Evolutionary conservation across 2,329 filamentous ascomycete genomes (phyloP).

Genomic region (Neonectria sp.): DNA sequence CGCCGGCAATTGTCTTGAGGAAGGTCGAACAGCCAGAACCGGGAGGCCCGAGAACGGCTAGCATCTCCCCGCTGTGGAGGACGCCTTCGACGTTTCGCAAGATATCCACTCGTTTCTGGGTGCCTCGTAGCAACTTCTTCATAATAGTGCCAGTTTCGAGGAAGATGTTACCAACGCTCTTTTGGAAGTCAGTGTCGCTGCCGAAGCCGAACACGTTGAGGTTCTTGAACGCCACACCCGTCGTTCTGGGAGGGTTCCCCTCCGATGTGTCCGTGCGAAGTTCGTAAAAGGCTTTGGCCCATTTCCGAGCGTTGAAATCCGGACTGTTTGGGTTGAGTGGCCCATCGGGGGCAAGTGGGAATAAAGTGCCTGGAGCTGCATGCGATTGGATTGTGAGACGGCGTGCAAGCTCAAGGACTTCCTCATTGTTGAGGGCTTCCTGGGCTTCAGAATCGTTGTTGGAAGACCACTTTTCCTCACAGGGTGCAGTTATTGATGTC

Average conservation of each 20-base stretch:
- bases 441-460: constrained; percentile 8
- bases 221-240: constrained; percentile 47
- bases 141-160: constrained; percentile 38
- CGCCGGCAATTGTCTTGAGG: constrained; percentile 67
- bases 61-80: constrained; percentile 40
- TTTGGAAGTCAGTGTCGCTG: constrained; percentile 49
- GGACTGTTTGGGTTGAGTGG: constrained; percentile 57
- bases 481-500: constrained; percentile 36
- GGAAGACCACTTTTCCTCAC: constrained; percentile 35
- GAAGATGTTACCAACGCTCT: constrained; percentile 47
- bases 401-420: constrained; percentile 49
- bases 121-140: constrained; percentile 32
- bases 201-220: constrained; percentile 49
- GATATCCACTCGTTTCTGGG: constrained; percentile 32
- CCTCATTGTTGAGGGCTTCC: constrained; percentile 30
- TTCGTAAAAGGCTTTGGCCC: constrained; percentile 58
- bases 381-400: constrained; percentile 47
- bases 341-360: constrained; percentile 43
- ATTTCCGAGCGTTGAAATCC: constrained; percentile 59
- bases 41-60: constrained; percentile 64
- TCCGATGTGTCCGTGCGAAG: constrained; percentile 42
- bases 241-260: constrained; percentile 47
- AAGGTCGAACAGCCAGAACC: constrained; percentile 67
- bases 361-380: constrained; percentile 45
- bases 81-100: constrained; percentile 42